Evolutionary conservation across 441 rosid genomes (phyloP).

Genomic region (Euphorbia neoarborescens): DNA sequence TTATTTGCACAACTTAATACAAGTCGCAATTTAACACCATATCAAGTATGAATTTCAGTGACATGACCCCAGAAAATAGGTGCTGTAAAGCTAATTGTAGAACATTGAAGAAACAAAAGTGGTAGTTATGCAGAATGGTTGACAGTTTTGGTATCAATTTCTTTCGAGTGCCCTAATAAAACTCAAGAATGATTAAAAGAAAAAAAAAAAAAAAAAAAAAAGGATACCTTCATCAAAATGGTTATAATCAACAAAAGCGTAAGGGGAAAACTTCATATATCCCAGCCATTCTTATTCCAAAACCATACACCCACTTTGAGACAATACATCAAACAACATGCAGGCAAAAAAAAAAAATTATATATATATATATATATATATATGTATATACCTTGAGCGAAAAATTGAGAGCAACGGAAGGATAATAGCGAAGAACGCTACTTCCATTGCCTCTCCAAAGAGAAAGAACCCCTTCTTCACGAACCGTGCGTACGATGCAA

Average conservation of each 20-base stretch:
- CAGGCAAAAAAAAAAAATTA: slow-evolving; percentile 9
- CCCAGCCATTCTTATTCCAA: no score
- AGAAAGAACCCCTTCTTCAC: slow-evolving; percentile 76
- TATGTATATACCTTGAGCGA: slow-evolving; percentile 88
- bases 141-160: neutral
- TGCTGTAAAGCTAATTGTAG: no score
- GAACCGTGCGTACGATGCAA: slow-evolving; percentile 65
- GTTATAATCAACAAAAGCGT: neutral
- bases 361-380: no score
- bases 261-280: neutral
- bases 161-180: neutral
- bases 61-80: no score
- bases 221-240: neutral
- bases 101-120: neutral
- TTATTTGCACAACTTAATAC: neutral
- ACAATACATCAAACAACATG: slow-evolving; percentile 29
- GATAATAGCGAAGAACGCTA: slow-evolving; percentile 82
- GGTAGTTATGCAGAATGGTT: neutral
- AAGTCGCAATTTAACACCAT: no score
- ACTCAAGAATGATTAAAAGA: neutral
- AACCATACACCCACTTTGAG: neutral
- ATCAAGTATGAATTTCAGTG: neutral
- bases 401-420: slow-evolving; percentile 96
- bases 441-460: slow-evolving; percentile 97
- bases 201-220: no score